Percentiles rank a stretch among this genome's conserved stretches.
Evolutionary conservation across 2,329 filamentous ascomycete genomes (phyloP).

Genomic region (Elsinoe batatas): DNA sequence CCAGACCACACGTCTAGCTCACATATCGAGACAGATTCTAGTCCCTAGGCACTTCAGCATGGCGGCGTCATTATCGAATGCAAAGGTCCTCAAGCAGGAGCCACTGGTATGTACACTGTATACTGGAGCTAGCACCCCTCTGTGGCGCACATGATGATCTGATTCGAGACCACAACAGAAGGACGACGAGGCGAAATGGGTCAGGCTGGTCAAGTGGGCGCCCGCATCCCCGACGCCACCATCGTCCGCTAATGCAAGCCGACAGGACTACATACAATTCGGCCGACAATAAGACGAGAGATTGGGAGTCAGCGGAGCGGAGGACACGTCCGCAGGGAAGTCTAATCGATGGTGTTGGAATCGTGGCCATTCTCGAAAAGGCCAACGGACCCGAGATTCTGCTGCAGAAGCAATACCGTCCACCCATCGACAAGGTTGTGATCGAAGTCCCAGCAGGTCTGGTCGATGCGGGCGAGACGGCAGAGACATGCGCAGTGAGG

Average conservation of each 20-base stretch:
- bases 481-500: constrained; percentile 46
- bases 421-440: constrained; percentile 47
- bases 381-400: constrained; percentile 41
- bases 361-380: constrained; percentile 44
- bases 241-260: not conserved
- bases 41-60: constrained; percentile 7
- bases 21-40: not conserved
- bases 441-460: constrained; percentile 53
- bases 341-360: constrained; percentile 48
- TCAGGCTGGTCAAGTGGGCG: constrained; percentile 30
- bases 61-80: constrained; percentile 15
- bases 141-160: not conserved
- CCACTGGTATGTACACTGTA: constrained; percentile 15
- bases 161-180: constrained; percentile 9
- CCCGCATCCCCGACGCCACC: not conserved
- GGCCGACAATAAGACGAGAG: constrained; percentile 14
- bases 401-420: constrained; percentile 45
- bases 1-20: constrained; percentile 1
- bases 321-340: constrained; percentile 46
- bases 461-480: constrained; percentile 48
- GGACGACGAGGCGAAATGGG: constrained; percentile 32
- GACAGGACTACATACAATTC: constrained; percentile 40
- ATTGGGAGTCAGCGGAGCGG: constrained; percentile 41
- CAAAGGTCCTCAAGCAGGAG: constrained; percentile 17
- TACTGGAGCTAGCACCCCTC: not conserved